Evolutionary conservation across 73 alveolate genomes (phyloP).

Genomic region (Tetrahymena borealis): DNA sequence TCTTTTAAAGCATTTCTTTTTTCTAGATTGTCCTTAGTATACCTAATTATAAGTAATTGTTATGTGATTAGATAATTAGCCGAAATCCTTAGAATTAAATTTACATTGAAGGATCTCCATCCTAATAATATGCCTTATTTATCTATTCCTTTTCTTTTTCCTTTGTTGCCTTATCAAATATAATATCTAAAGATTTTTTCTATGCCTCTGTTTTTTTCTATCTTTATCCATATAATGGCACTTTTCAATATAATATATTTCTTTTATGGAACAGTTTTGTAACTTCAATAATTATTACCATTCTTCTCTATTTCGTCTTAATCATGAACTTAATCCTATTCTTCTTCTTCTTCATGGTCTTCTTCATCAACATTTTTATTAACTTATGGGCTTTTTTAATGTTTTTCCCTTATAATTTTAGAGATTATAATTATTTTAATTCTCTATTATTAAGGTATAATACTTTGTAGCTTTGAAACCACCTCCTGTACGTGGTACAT

Average conservation of each 20-base stretch:
- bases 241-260: too few relatives aligned
- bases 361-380: background rate
- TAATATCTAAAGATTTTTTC: slow-evolving; percentile 13
- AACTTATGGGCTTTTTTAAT: background rate
- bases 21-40: slow-evolving; percentile 18
- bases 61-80: background rate
- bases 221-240: background rate
- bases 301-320: background rate
- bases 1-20: slow-evolving; percentile 27
- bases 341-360: background rate
- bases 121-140: slow-evolving; percentile 29
- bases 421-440: too few relatives aligned
- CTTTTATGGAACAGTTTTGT: too few relatives aligned
- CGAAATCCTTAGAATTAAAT: background rate
- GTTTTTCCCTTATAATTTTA: too few relatives aligned
- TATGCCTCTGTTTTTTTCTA: background rate
- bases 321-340: background rate
- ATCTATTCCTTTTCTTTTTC: background rate
- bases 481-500: background rate
- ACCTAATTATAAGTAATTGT: background rate
- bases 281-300: too few relatives aligned
- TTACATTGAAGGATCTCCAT: slow-evolving; percentile 42
- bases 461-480: background rate
- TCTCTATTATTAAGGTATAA: background rate
- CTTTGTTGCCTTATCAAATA: slow-evolving; percentile 37